These are phyloP conservation scores for Ceratopteris richardii DNA, from an alignment of 75 land plant species.

Conservation along the genomic window DNA sequence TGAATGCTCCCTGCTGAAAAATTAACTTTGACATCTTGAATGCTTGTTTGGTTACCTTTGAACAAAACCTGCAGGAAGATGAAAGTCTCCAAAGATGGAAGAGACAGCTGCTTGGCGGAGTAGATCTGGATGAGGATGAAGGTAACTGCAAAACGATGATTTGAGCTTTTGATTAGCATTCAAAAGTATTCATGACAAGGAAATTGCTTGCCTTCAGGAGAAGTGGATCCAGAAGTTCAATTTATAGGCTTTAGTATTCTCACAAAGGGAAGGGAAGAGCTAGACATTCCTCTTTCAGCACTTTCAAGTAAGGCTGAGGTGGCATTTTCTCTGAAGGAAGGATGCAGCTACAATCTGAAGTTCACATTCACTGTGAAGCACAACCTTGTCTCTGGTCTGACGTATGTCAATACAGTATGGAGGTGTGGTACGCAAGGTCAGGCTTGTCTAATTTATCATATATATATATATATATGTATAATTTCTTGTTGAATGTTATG, in stretches of 20 bases:
- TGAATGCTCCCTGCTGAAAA: too few species aligned
- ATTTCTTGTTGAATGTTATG: neutral
- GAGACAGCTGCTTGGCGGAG: constrained; percentile 53
- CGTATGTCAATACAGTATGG: constrained; percentile 57
- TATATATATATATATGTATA: too few species aligned
- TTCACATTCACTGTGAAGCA: constrained; percentile 51
- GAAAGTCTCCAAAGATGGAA: constrained; percentile 76
- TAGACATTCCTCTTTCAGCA: constrained; percentile 36
- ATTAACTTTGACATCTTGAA: too few species aligned
- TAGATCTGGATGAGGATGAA: constrained; percentile 35
- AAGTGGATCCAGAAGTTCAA: constrained; percentile 63
- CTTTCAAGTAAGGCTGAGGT: constrained; percentile 17
- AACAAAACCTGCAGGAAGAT: constrained; percentile 42
- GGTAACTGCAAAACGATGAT: constrained; percentile 6
- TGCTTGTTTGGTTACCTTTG: too few species aligned
- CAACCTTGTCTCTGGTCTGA: constrained; percentile 67
- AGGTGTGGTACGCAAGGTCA: constrained; percentile 45
- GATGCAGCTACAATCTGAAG: constrained; percentile 42
- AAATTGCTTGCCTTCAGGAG: constrained; percentile 17
- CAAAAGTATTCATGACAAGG: too few species aligned
- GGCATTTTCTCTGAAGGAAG: constrained; percentile 53
- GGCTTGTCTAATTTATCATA: neutral
- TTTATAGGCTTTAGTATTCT: constrained; percentile 40
- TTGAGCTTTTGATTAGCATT: too few species aligned
- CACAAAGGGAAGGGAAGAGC: constrained; percentile 27